Conservation (phyloP, 495 filamentous ascomycete species). For the Lineolata rhizophorae region DNA sequence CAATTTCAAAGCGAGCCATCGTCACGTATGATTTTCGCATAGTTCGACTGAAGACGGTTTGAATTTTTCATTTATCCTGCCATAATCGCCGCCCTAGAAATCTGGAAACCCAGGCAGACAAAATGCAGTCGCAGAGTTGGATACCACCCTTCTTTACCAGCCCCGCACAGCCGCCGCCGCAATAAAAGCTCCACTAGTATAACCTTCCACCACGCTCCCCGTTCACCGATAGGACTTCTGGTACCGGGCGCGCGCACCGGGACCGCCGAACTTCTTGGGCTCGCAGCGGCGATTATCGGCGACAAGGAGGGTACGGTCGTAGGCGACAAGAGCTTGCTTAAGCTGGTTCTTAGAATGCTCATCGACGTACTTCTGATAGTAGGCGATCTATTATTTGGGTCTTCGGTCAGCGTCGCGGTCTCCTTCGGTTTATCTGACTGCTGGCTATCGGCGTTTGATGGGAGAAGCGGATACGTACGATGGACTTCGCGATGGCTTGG, state of each 20-base stretch:
- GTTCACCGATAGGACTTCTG: conserved; percentile 66
- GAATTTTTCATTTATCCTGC: no score
- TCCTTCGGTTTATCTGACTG: not conserved
- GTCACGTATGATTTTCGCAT: no score
- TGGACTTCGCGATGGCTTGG: conserved; percentile 95
- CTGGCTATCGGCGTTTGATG: no score
- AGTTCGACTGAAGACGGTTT: no score
- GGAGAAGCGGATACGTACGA: conserved; percentile 31
- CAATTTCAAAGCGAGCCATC: no score
- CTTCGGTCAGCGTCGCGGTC: not conserved
- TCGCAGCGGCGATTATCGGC: conserved; percentile 74
- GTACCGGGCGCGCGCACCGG: conserved; percentile 87
- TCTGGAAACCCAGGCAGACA: no score
- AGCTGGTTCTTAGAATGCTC: conserved; percentile 99
- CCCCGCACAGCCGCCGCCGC: no score
- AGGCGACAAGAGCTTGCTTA: conserved; percentile 82
- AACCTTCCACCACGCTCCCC: no score
- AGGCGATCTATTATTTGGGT: conserved; percentile 36
- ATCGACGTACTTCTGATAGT: conserved; percentile 99
- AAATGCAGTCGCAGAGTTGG: no score
- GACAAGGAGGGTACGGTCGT: conserved; percentile 91
- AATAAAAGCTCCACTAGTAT: no score
- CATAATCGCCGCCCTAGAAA: no score
- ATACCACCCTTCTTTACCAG: no score
- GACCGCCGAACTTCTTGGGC: conserved; percentile 41